These are phyloP conservation scores for Pythium brachiatum DNA, from an alignment of 352 stramenopile species.

Conservation along the genomic window DNA sequence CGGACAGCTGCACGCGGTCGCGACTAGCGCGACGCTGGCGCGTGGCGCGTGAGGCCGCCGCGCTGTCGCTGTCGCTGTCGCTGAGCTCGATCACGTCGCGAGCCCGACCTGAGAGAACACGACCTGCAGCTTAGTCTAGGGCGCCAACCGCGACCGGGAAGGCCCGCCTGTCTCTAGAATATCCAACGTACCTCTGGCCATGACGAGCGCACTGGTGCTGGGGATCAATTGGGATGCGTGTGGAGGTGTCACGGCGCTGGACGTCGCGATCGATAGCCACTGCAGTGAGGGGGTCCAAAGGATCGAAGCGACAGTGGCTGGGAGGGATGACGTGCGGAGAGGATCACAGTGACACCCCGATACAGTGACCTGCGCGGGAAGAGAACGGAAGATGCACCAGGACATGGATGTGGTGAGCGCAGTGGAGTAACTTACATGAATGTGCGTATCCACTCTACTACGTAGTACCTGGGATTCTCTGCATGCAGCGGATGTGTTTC, in stretches of 20 bases:
- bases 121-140: no score
- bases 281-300: neutral
- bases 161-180: no score
- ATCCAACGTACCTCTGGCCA: constrained; percentile 17
- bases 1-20: constrained; percentile 15
- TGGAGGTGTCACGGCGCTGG: neutral
- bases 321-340: constrained; percentile 1
- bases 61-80: constrained; percentile 20
- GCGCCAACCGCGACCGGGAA: no score
- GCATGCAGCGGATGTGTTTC: no score
- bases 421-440: no score
- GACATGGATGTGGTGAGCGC: no score
- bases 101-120: neutral
- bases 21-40: neutral
- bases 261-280: neutral
- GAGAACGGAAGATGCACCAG: neutral
- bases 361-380: neutral
- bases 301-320: constrained; percentile 5
- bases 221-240: neutral
- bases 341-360: neutral
- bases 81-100: constrained; percentile 22
- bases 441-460: no score
- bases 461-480: no score
- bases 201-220: neutral
- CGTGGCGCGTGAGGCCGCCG: neutral